phyloP scores from a whole-genome alignment of 345 rosid genomes.

The Erucastrum elatum region DNA sequence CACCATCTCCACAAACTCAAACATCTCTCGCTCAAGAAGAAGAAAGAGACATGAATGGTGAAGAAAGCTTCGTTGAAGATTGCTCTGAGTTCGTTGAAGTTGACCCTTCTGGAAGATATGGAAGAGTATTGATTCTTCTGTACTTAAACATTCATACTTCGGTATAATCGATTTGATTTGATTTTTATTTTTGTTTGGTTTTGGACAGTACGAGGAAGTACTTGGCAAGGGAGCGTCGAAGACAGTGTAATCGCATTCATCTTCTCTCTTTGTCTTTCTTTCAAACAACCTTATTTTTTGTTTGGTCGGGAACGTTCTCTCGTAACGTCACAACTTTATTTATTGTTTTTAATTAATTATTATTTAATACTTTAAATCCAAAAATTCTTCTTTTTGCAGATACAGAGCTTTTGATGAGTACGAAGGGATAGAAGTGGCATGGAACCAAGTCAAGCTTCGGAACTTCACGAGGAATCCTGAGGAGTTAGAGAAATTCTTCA shows the following conservation, averaged over 20 bases:
- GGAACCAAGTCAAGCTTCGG: constrained; percentile 97
- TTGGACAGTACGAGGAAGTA: constrained; percentile 77
- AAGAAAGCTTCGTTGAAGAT: constrained; percentile 36
- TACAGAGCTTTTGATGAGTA: constrained; percentile 91
- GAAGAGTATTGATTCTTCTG: constrained; percentile 55
- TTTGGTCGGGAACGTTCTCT: constrained; percentile 12
- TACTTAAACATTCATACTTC: not conserved
- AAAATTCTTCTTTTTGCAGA: constrained; percentile 38
- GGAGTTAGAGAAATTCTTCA: constrained; percentile 83
- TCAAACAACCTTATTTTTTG: not conserved
- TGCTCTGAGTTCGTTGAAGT: constrained; percentile 77
- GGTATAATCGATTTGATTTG: not conserved
- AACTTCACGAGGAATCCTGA: constrained; percentile 87
- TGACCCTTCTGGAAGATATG: constrained; percentile 99
- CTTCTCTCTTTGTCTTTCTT: constrained; percentile 17
- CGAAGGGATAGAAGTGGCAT: constrained; percentile 92
- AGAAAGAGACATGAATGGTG: constrained; percentile 32
- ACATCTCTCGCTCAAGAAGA: constrained; percentile 1
- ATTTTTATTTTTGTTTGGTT: not conserved
- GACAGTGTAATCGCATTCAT: constrained; percentile 71
- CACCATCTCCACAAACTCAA: constrained; percentile 37
- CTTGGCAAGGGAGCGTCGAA: constrained; percentile 97
- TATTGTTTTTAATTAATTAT: not conserved
- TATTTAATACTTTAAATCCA: not conserved
- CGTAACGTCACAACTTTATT: constrained; percentile 11